Conservation (phyloP, 345 rosid species). For the Salix brachista region DNA sequence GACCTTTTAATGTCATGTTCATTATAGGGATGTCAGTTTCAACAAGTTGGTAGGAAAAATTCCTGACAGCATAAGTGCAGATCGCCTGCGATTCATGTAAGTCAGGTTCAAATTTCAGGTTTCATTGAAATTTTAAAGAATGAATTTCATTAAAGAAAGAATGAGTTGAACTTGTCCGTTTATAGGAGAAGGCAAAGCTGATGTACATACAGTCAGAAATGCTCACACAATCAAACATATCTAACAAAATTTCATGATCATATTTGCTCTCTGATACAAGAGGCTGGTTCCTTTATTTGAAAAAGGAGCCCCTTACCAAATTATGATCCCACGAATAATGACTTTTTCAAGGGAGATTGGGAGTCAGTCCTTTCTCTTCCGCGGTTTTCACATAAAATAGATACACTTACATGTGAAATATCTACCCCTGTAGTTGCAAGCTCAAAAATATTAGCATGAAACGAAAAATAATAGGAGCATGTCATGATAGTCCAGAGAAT, state of each 20-base stretch:
- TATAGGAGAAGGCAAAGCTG: not conserved
- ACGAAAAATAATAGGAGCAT: not conserved
- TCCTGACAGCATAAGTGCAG: conserved; percentile 25
- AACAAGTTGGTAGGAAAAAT: conserved; percentile 44
- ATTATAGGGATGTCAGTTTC: conserved; percentile 52
- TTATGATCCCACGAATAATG: not conserved
- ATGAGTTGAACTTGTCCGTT: not conserved
- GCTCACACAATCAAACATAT: not conserved
- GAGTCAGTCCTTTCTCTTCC: not conserved
- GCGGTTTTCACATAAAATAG: not conserved
- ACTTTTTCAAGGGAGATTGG: not conserved
- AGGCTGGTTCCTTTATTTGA: not conserved
- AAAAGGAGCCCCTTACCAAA: not conserved
- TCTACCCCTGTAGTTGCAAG: not conserved
- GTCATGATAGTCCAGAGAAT: not conserved
- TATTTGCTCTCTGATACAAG: not conserved
- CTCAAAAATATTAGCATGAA: not conserved
- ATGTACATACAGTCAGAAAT: not conserved
- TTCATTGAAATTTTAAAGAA: not conserved
- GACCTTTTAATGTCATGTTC: not conserved
- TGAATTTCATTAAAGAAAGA: not conserved
- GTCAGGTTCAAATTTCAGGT: conserved; percentile 8
- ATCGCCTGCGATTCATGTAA: conserved; percentile 34
- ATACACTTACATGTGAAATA: not conserved
- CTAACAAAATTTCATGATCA: not conserved